Evolutionary conservation across 2,329 filamentous ascomycete genomes (phyloP).

Genomic region (Claviceps maximensis): DNA sequence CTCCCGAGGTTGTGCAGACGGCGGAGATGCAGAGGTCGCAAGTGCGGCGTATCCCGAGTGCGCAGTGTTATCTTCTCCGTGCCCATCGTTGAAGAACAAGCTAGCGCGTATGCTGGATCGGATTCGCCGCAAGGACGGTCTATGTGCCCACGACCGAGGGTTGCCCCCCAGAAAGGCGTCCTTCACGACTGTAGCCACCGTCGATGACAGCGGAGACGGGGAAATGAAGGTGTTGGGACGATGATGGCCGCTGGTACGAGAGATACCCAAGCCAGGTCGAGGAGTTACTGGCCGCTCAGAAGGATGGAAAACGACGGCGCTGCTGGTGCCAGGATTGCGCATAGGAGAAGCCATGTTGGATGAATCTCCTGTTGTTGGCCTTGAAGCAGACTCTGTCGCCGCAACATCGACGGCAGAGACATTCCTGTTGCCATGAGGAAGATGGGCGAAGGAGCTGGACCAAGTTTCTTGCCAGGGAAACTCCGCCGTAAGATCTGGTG

Average conservation of each 20-base stretch:
- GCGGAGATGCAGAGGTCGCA: constrained; percentile 15
- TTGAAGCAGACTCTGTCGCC: constrained; percentile 12
- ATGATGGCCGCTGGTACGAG: constrained; percentile 19
- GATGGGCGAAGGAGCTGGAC: constrained; percentile 16
- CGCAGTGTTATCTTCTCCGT: constrained; percentile 16
- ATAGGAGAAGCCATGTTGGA: constrained; percentile 21
- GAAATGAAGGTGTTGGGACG: constrained; percentile 38
- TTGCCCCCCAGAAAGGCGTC: constrained; percentile 38
- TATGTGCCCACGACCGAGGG: constrained; percentile 25
- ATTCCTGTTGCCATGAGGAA: constrained; percentile 23
- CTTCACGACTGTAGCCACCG: constrained; percentile 43
- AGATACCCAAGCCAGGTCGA: constrained; percentile 14
- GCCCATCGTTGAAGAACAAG: constrained; percentile 37
- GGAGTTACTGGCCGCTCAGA: constrained; percentile 17
- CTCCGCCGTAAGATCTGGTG: constrained; percentile 26
- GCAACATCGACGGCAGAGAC: constrained; percentile 23
- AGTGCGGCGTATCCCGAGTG: constrained; percentile 10
- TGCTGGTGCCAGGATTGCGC: constrained; percentile 12
- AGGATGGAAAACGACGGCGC: constrained; percentile 10
- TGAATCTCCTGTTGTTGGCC: constrained; percentile 15
- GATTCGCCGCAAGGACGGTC: constrained; percentile 32
- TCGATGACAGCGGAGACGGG: constrained; percentile 46
- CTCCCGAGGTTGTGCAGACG: constrained; percentile 11
- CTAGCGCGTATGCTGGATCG: constrained; percentile 39
- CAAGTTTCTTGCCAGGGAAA: constrained; percentile 30